These are phyloP conservation scores for Didymella arachidicola DNA, from an alignment of 2,329 filamentous ascomycete species.

Conservation along the genomic window DNA sequence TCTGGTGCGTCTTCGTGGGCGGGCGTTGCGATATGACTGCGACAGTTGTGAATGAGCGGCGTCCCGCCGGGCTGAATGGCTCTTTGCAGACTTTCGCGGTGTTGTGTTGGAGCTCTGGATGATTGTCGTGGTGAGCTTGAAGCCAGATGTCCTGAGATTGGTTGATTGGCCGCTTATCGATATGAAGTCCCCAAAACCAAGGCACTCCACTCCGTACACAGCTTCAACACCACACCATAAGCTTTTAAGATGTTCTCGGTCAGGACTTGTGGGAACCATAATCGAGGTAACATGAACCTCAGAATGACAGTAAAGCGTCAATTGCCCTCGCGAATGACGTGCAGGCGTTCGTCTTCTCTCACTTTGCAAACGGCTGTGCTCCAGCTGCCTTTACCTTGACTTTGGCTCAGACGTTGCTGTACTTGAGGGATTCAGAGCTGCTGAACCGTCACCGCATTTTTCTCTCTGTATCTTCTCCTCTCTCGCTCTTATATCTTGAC, in stretches of 20 bases:
- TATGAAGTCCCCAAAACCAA: constrained; percentile 31
- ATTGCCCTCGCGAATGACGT: background rate
- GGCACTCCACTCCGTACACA: background rate
- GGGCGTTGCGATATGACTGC: background rate
- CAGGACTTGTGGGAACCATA: background rate
- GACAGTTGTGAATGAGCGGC: too few relatives aligned
- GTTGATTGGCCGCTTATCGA: constrained; percentile 30
- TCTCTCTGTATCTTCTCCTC: background rate
- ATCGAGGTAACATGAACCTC: background rate
- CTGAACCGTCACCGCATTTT: background rate
- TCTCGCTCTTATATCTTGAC: too few relatives aligned
- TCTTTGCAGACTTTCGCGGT: constrained; percentile 7
- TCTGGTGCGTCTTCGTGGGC: background rate
- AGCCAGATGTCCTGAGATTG: constrained; percentile 43
- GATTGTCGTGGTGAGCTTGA: constrained; percentile 32
- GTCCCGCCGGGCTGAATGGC: background rate
- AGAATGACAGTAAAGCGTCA: background rate
- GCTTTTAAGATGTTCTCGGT: too few relatives aligned
- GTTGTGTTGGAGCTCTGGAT: constrained; percentile 20
- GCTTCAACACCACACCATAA: background rate
- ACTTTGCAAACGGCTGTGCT: background rate
- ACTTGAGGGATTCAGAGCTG: background rate
- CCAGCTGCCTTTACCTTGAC: constrained; percentile 13
- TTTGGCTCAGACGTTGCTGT: background rate
- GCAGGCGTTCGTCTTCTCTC: background rate